Evolutionary conservation across 2,329 filamentous ascomycete genomes (phyloP).

Genomic region (Fusarium dlaminii): DNA sequence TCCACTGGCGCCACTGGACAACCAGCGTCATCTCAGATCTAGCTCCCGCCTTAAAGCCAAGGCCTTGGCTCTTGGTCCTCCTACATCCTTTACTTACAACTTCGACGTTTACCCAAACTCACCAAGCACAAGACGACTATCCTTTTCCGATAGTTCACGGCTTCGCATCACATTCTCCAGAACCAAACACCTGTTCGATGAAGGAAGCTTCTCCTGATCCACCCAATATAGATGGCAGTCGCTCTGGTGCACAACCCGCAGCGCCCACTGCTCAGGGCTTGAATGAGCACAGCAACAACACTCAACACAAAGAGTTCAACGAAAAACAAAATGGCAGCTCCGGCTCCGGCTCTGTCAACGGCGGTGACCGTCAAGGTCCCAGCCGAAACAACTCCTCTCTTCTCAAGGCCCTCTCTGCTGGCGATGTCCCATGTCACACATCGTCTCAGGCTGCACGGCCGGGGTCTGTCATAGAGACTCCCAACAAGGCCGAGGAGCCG

Average conservation of each 20-base stretch:
- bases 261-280: conserved; percentile 51
- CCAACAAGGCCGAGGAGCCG: conserved; percentile 26
- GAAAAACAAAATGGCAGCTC: conserved; percentile 17
- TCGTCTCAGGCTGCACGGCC: conserved; percentile 61
- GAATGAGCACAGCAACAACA: conserved; percentile 23
- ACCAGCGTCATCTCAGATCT: conserved; percentile 24
- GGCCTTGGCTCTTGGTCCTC: conserved; percentile 25
- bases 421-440: conserved; percentile 50
- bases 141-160: conserved; percentile 7
- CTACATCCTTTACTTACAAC: conserved; percentile 17
- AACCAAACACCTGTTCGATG: conserved; percentile 61
- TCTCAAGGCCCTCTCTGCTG: conserved; percentile 40
- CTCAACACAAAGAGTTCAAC: conserved; percentile 5
- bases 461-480: conserved; percentile 63
- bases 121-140: conserved; percentile 30
- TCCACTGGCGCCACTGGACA: conserved; percentile 31
- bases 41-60: conserved; percentile 37
- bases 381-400: conserved; percentile 32
- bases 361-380: conserved; percentile 25
- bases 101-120: conserved; percentile 15
- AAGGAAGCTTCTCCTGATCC: conserved; percentile 66
- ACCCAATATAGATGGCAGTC: conserved; percentile 65
- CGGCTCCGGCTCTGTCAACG: not conserved
- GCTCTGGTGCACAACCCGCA: conserved; percentile 63
- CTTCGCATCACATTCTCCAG: not conserved